Evolutionary conservation across 495 filamentous ascomycete species (phyloP).

Genomic region (Corynascus novoguineensis): DNA sequence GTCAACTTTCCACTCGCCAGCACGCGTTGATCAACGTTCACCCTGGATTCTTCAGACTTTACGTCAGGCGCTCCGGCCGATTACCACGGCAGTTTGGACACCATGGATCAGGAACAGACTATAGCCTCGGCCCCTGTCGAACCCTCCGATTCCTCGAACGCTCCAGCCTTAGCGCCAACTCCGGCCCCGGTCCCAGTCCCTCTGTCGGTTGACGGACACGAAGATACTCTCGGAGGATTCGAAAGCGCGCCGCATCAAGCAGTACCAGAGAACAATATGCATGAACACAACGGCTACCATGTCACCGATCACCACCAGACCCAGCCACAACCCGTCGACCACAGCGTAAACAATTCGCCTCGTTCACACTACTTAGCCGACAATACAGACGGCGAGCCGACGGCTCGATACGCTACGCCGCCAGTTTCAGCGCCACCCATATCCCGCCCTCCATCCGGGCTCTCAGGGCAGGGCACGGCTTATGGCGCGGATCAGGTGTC

Average conservation of each 20-base stretch:
- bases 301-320: slow-evolving; percentile 29
- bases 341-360: slow-evolving; percentile 31
- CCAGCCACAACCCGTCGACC: slow-evolving; percentile 39
- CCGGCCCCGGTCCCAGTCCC: slow-evolving; percentile 5
- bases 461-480: slow-evolving; percentile 37
- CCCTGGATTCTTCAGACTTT: slow-evolving; percentile 46
- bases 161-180: background rate
- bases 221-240: slow-evolving; percentile 38
- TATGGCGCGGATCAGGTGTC: slow-evolving; percentile 33
- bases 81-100: slow-evolving; percentile 48
- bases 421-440: slow-evolving; percentile 34
- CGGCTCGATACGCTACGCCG: slow-evolving; percentile 38
- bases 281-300: slow-evolving; percentile 21
- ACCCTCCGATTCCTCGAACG: background rate
- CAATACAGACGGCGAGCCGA: slow-evolving; percentile 33
- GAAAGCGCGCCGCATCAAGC: slow-evolving; percentile 32
- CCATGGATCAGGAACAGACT: slow-evolving; percentile 42
- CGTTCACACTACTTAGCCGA: slow-evolving; percentile 27
- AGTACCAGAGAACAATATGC: slow-evolving; percentile 12
- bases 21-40: slow-evolving; percentile 18
- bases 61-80: slow-evolving; percentile 45
- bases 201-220: slow-evolving; percentile 30
- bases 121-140: background rate
- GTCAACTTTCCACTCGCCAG: background rate
- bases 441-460: slow-evolving; percentile 47